phyloP scores from a whole-genome alignment of 2,329 filamentous ascomycete species.

The Ophiostoma quercus region DNA sequence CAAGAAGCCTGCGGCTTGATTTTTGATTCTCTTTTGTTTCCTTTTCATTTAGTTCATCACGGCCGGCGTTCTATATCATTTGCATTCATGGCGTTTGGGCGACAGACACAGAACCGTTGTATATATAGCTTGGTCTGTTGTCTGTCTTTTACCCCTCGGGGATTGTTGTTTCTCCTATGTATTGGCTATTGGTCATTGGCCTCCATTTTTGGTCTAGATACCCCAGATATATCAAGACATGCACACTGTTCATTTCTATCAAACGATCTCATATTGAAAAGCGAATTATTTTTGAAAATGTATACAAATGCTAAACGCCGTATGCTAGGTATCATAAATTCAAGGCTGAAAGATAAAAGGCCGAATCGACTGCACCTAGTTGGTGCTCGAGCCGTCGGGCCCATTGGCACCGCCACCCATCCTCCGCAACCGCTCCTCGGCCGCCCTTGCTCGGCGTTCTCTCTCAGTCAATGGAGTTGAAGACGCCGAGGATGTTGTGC shows the following conservation, averaged over 20 bases:
- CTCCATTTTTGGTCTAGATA: neutral
- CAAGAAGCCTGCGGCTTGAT: neutral
- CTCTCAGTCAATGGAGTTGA: constrained; percentile 52
- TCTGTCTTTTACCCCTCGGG: too few species aligned
- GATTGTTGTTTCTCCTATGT: neutral
- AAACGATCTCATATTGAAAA: too few species aligned
- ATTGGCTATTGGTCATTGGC: neutral
- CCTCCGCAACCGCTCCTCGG: constrained; percentile 60
- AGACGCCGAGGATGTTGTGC: constrained; percentile 21
- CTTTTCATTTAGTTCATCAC: neutral
- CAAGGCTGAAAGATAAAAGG: neutral
- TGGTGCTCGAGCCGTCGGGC: neutral
- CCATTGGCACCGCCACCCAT: constrained; percentile 23
- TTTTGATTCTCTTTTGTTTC: neutral
- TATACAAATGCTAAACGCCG: constrained; percentile 2
- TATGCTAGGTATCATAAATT: constrained; percentile 2
- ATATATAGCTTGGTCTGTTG: neutral
- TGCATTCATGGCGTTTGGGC: constrained; percentile 16
- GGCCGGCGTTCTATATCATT: neutral
- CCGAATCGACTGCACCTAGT: neutral
- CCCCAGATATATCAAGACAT: constrained; percentile 7
- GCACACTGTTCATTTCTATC: neutral
- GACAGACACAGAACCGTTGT: constrained; percentile 4
- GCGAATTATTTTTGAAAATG: too few species aligned
- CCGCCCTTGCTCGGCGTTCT: constrained; percentile 69